These are phyloP conservation scores for Xerocomus spinulosus DNA, from an alignment of 768 basidiomycete genomes.

Conservation along the genomic window DNA sequence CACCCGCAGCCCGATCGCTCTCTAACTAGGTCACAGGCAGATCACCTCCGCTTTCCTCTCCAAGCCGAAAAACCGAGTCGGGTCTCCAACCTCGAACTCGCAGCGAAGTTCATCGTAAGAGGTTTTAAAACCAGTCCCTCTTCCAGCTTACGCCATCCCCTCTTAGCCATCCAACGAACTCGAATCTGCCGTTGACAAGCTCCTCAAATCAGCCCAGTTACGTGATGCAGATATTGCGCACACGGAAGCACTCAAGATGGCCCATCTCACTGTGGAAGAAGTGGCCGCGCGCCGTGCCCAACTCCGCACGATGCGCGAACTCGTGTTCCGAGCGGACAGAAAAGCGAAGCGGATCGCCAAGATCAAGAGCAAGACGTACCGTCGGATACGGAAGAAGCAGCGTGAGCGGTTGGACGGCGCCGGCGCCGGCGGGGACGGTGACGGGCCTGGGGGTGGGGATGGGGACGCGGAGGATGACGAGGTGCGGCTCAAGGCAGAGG, in stretches of 20 bases:
- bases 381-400: conserved; percentile 78
- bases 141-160: not conserved
- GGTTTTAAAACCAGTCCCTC: not conserved
- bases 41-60: conserved; percentile 82
- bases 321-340: conserved; percentile 88
- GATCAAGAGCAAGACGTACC: conserved; percentile 94
- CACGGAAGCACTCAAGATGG: conserved; percentile 80
- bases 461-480: conserved; percentile 41
- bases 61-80: conserved; percentile 55
- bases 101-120: conserved; percentile 79
- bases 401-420: conserved; percentile 53
- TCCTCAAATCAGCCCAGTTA: conserved; percentile 78
- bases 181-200: conserved; percentile 77
- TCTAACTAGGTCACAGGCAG: conserved; percentile 47
- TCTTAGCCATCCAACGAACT: conserved; percentile 75
- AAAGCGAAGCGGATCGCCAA: conserved; percentile 88
- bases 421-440: conserved; percentile 37
- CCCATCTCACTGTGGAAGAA: conserved; percentile 81
- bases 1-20: not conserved
- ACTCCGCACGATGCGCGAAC: conserved; percentile 83
- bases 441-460: too few species aligned
- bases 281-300: conserved; percentile 76
- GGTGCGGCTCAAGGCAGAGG: conserved; percentile 61
- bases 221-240: conserved; percentile 74
- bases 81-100: conserved; percentile 68